Base-by-base conservation (phyloP, 2,329 filamentous ascomycete genomes). In the Aspergillus chevalieri region DNA sequence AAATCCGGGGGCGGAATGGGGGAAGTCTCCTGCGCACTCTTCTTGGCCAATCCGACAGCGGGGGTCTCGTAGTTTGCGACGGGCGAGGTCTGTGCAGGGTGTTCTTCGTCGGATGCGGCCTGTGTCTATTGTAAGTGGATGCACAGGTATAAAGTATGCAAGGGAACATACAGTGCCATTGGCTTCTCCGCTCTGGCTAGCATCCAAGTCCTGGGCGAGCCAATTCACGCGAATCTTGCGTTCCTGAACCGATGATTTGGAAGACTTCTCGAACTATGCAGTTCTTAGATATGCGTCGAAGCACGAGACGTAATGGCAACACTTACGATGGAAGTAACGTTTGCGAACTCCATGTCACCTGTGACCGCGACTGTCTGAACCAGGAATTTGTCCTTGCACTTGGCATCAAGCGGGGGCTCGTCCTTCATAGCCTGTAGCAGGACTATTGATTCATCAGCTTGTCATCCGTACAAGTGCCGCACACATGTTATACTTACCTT, bases 401-500 rank as follows among this genome's bases (percentile, higher is more conserved):
- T 91, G 54, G 87, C 84, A 68, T 95, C 91, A 50, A 78, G 71
- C 17, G 91, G 82, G 49, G 92, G 92, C 64, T 97, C 91, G 65
- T 89, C 83, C 78, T 95, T 96, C 93, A 98, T 96, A 21, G 92
- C 90, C 75, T 98, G 93, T 39, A 98, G 83, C 34, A 97, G 84
- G 51, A 98, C 93, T 94, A 59, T 46, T 52, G 47, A 33, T 47
- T 58, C 48, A 66, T 69, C 50, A 65, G 54, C 50, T 59, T 30
- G 4, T 17, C 14, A 15, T 43, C 41, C 21, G 26, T 44, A 39
- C 34, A 36, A 41, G 36, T 42, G 36, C 30, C 15, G 38, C 15
- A 34, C 47, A 39, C 26, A 38, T 28, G 43, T 44, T 42, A 44
- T 12, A 58, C 63, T 61, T 78, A 95, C 91, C 91, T 70, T 91